These are phyloP conservation scores for Colletotrichum australisinense DNA, from an alignment of 2,329 filamentous ascomycete genomes.

Conservation along the genomic window DNA sequence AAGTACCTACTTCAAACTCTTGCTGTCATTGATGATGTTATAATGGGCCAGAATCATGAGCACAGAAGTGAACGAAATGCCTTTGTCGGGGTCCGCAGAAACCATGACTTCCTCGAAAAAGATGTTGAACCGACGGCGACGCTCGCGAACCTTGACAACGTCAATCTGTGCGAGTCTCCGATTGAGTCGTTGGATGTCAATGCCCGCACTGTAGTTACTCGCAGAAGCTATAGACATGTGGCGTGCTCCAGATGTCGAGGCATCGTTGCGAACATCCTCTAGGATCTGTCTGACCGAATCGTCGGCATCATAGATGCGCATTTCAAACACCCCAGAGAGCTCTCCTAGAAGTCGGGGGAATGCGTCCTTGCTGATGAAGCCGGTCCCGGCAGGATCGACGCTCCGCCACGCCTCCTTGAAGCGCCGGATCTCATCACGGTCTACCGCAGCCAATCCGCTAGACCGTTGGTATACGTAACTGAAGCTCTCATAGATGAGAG, in stretches of 20 bases:
- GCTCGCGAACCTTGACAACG: slow-evolving; percentile 76
- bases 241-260: slow-evolving; percentile 46
- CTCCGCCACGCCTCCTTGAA: slow-evolving; percentile 99
- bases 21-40: slow-evolving; percentile 98
- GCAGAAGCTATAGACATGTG: slow-evolving; percentile 66
- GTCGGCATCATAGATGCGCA: slow-evolving; percentile 94
- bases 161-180: slow-evolving; percentile 79
- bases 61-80: slow-evolving; percentile 91
- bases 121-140: slow-evolving; percentile 85
- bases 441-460: slow-evolving; percentile 90
- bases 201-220: slow-evolving; percentile 63
- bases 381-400: slow-evolving; percentile 90
- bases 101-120: slow-evolving; percentile 98
- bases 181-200: slow-evolving; percentile 84
- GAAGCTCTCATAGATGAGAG: slow-evolving; percentile 98
- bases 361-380: slow-evolving; percentile 88
- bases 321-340: slow-evolving; percentile 94
- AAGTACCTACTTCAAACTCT: slow-evolving; percentile 80
- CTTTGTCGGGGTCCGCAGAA: slow-evolving; percentile 87
- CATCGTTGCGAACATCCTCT: slow-evolving; percentile 79
- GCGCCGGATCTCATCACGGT: slow-evolving; percentile 90
- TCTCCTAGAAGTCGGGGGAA: slow-evolving; percentile 92
- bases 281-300: slow-evolving; percentile 89
- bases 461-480: slow-evolving; percentile 98
- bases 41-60: slow-evolving; percentile 98